Evolutionary conservation across 805 yeast species (phyloP).

Genomic region (Saccharomycopsis capsularis): DNA sequence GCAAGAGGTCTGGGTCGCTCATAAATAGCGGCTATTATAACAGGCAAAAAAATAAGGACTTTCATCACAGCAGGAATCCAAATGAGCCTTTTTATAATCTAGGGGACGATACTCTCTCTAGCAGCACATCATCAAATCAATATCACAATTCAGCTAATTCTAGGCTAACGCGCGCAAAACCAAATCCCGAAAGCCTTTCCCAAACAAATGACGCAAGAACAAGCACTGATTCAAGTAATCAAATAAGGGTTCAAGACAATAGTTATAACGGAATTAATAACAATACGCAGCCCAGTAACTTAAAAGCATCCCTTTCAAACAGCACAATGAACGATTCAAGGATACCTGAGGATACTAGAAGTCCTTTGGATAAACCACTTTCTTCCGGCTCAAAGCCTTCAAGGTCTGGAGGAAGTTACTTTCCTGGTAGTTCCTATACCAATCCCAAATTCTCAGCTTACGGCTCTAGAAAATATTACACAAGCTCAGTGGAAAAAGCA

Average conservation of each 20-base stretch:
- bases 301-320: slow-evolving; percentile 10
- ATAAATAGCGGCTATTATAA: slow-evolving; percentile 3
- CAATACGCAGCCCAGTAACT: neutral
- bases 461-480: slow-evolving; percentile 7
- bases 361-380: slow-evolving; percentile 5
- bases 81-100: slow-evolving; percentile 3
- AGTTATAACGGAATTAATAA: neutral
- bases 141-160: neutral
- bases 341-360: slow-evolving; percentile 2
- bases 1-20: neutral
- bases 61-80: neutral
- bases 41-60: slow-evolving; percentile 4
- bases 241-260: too few species aligned
- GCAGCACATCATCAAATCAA: too few species aligned
- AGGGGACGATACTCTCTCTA: neutral
- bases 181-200: slow-evolving; percentile 6
- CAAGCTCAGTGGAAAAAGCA: neutral
- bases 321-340: slow-evolving; percentile 6
- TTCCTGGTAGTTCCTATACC: slow-evolving; percentile 6
- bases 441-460: slow-evolving; percentile 6
- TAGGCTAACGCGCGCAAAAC: slow-evolving; percentile 2
- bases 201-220: neutral
- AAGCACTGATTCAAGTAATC: too few species aligned
- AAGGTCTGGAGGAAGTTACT: slow-evolving; percentile 8
- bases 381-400: slow-evolving; percentile 12